Evolutionary conservation across 2,329 filamentous ascomycete genomes (phyloP), one percentile per base, ranked within the genome.

Genomic region (Aphanocladium album): DNA sequence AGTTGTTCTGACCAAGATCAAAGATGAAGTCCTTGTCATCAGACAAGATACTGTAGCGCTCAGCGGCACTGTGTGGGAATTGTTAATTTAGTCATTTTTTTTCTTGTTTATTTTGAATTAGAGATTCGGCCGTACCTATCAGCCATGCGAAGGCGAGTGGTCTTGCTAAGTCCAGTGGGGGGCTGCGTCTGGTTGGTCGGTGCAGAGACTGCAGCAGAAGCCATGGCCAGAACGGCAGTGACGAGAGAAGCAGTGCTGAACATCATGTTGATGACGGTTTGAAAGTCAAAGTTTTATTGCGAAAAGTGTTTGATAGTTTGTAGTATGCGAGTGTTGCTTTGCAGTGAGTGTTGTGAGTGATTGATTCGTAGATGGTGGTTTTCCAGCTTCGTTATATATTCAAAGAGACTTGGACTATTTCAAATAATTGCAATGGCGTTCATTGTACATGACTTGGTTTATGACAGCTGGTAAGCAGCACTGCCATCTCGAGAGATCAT

Each of bases 21-120:
- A 80, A 83, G 68, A 80, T 68, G 68, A 82, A 81, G 62, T 81
- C 72, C 3, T 70, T 61, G 64, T 81, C 70, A 12, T 77, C 68
- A 17, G 74, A 72, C 19, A 81, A 74, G 53, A 80, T 75, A 27
- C 67, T 66, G 66, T 76, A 74, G 57, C 76, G 76, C 58, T 81
- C 78, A 37, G 65, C 75, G 25, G 76, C 76, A 55, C 76, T 78
- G 51, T 4, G 12, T 11, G 11, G 5, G 25, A 12, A 23, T n/a
- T n/a, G n/a, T n/a, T n/a, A 19, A 8, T 12, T 4, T 41, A 51
- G 35, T 69, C 61, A 69, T 25, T 16, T 6, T 61, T 2, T 5
- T 16, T 25, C 19, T 39, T 11, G 37, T 50, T n/a, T n/a, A 3
- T n/a, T 21, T 8, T n/a, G 25, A 9, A 30, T 2, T 8, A 14